Conservation (phyloP, 495 filamentous ascomycete species). For the Aspergillus incahuasiensis region DNA sequence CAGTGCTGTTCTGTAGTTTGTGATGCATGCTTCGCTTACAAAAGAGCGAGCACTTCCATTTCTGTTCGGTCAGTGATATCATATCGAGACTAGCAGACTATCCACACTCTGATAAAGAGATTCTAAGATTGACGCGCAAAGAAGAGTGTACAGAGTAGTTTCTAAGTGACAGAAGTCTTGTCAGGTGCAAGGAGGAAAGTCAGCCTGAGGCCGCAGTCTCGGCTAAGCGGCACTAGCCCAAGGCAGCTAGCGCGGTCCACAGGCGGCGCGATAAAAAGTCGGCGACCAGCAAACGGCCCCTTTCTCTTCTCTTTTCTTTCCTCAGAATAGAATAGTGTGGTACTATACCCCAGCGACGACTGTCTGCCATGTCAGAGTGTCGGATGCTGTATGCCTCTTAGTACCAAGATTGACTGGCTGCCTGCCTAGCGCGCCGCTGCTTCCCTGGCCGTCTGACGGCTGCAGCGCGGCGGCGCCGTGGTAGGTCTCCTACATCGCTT, state of each 20-base stretch:
- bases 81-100: too few relatives aligned
- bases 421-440: slow-evolving; percentile 19
- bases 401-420: slow-evolving; percentile 27
- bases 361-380: slow-evolving; percentile 27
- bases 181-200: too few relatives aligned
- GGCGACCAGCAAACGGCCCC: neutral
- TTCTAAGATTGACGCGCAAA: too few relatives aligned
- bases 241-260: neutral
- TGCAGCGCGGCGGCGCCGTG: slow-evolving; percentile 6
- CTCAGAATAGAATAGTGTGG: slow-evolving; percentile 8
- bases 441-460: neutral
- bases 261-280: neutral
- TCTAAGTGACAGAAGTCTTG: too few relatives aligned
- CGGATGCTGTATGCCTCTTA: slow-evolving; percentile 32
- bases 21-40: too few relatives aligned
- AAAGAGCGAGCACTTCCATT: too few relatives aligned
- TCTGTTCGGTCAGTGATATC: too few relatives aligned
- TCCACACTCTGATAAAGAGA: too few relatives aligned
- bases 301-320: neutral
- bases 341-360: slow-evolving; percentile 32
- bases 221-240: neutral
- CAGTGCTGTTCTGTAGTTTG: too few relatives aligned
- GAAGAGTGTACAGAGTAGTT: too few relatives aligned
- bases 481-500: slow-evolving; percentile 12
- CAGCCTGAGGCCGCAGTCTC: too few relatives aligned